A percentile compares a stretch with the other conserved stretches of the same genome.
phyloP scores from a whole-genome alignment of 371 early-diverging fungal species.

The Chytridium lagenaria region DNA sequence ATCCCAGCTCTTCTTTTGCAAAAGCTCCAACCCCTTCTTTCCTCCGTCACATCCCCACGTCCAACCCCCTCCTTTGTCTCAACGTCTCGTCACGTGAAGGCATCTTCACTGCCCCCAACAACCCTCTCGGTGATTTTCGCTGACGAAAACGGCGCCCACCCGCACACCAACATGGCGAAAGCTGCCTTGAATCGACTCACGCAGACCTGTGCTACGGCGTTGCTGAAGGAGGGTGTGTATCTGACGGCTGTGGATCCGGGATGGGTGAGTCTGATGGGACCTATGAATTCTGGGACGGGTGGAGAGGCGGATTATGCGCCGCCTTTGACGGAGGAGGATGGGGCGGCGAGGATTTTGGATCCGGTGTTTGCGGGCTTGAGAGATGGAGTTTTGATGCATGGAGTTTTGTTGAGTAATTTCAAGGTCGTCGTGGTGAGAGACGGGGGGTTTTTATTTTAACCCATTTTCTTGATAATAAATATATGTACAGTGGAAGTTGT shows the following conservation, averaged over 20 bases:
- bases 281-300: too few relatives aligned
- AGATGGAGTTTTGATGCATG: not conserved
- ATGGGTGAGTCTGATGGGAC: slow-evolving; percentile 34
- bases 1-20: too few relatives aligned
- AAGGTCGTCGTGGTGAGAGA: too few relatives aligned
- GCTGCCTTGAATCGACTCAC: slow-evolving; percentile 34
- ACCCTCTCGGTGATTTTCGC: not conserved
- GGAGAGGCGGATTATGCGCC: slow-evolving; percentile 2
- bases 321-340: slow-evolving; percentile 34
- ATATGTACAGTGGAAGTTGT: too few relatives aligned
- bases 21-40: too few relatives aligned
- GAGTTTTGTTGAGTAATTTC: too few relatives aligned
- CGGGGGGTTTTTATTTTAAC: too few relatives aligned
- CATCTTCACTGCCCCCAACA: not conserved
- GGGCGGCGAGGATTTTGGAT: slow-evolving; percentile 36
- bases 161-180: slow-evolving; percentile 40
- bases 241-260: slow-evolving; percentile 37
- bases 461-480: too few relatives aligned
- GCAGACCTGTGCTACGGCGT: slow-evolving; percentile 22
- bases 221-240: slow-evolving; percentile 36
- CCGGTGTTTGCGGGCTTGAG: slow-evolving; percentile 24
- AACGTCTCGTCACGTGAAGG: too few relatives aligned
- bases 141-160: slow-evolving; percentile 20
- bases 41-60: too few relatives aligned
- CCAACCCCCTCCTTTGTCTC: too few relatives aligned